Conservation (phyloP, 1,139 yeast species). For the Sporopachydermia cereana region DNA sequence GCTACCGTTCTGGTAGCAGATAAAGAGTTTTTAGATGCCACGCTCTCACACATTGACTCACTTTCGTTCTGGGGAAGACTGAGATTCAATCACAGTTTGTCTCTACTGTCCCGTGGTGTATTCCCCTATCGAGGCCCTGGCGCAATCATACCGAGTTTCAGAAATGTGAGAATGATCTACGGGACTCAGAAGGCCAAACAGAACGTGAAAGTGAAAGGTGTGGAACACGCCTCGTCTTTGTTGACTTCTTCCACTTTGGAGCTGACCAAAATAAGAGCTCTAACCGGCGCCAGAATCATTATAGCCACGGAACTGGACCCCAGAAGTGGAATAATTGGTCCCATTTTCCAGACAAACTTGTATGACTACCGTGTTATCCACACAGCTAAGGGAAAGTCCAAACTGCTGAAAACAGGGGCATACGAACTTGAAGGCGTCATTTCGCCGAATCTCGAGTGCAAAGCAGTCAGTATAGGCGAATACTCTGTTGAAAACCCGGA, state of each 20-base stretch:
- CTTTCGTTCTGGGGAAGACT: slow-evolving; percentile 2
- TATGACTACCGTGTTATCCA: slow-evolving; percentile 23
- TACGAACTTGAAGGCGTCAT: neutral
- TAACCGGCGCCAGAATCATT: slow-evolving; percentile 24
- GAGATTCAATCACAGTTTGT: slow-evolving; percentile 4
- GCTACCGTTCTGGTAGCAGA: neutral
- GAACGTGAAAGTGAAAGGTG: slow-evolving; percentile 7
- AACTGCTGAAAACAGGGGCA: neutral
- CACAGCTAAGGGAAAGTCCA: neutral
- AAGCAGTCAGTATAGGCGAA: neutral
- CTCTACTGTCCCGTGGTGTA: slow-evolving; percentile 18
- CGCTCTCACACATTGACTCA: neutral
- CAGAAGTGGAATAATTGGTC: slow-evolving; percentile 16
- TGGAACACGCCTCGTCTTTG: slow-evolving; percentile 6
- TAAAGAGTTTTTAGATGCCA: neutral
- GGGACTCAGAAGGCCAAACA: slow-evolving; percentile 13
- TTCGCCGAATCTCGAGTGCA: slow-evolving; percentile 3
- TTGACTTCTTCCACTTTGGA: slow-evolving; percentile 16
- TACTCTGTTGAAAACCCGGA: neutral
- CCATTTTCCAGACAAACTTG: slow-evolving; percentile 25
- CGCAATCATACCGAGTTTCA: slow-evolving; percentile 17
- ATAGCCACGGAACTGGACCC: slow-evolving; percentile 22
- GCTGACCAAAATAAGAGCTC: slow-evolving; percentile 20
- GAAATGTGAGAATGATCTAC: slow-evolving; percentile 20
- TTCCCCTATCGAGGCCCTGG: slow-evolving; percentile 14